A percentile compares a stretch with the other conserved stretches of the same genome.
phyloP scores from a whole-genome alignment of 2,329 filamentous ascomycete genomes.

The Sporothrix dimorphospora region DNA sequence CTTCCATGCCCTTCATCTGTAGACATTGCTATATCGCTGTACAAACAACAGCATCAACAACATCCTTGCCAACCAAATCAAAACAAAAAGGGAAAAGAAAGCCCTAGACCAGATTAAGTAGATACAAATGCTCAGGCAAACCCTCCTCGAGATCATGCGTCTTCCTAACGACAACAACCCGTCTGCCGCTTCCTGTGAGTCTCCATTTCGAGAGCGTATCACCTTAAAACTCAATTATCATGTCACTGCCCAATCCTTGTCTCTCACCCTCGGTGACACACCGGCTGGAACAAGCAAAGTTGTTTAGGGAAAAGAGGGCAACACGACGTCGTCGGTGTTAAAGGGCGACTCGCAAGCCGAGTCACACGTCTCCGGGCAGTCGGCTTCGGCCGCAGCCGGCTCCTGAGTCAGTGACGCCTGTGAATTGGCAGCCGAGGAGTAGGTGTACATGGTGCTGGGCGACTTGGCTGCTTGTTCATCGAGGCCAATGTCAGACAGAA shows the following conservation, averaged over 20 bases:
- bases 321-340: neutral
- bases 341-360: neutral
- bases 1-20: neutral
- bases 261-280: neutral
- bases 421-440: neutral
- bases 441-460: neutral
- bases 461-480: neutral
- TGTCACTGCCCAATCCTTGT: neutral
- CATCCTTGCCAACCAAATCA: neutral
- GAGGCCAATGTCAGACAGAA: neutral
- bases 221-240: too few species aligned
- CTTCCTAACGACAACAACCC: neutral
- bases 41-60: neutral
- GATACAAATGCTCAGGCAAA: neutral
- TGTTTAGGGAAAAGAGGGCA: neutral
- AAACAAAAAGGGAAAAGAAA: neutral
- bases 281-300: neutral
- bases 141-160: too few species aligned
- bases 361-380: neutral
- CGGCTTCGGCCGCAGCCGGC: neutral
- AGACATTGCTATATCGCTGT: neutral
- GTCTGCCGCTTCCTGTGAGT: neutral
- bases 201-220: too few species aligned
- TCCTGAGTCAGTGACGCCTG: neutral
- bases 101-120: neutral